Base-by-base conservation (phyloP, 2,329 filamentous ascomycete species). In the Apiospora malaysiana region DNA sequence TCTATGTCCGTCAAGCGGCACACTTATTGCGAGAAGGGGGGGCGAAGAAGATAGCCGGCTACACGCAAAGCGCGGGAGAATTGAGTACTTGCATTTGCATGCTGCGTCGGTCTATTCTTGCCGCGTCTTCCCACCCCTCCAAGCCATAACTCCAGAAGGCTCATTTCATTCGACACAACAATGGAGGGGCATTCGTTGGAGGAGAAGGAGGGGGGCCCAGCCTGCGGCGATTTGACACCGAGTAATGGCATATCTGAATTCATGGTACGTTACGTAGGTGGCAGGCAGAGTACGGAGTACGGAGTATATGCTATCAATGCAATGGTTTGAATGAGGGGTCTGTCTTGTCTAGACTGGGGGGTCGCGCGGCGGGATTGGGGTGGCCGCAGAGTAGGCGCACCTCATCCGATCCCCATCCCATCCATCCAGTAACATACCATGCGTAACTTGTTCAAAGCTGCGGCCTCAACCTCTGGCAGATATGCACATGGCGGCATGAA, bases 331-430 rank as follows among this genome's bases (percentile, higher is more conserved):
- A 63, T 37, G 56, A 63, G 56, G 56, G 56, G 56, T 40, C 56
- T 63, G 56, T 40, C 56, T 63, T 21, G 56, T 63, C 56, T 14
- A 40, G 21, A 40, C 27, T 27, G 56, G 56, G 51, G 27, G 56
- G n/a, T n/a, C n/a, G 32, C 49, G 49, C 12, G 12, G 56, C 25
- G 49, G 25, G 25, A 37, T 37, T 16, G 51, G 51, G 27, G 32
- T 27, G 27, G 16, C 51, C 51, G 51, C 27, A 32, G 51, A 27
- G 49, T 27, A 59, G 51, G 51, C 56, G 56, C 56, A 40, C 56
- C 56, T 63, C 56, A n/a, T 63, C 56, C 56, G 18, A 63, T 63
- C 56, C 56, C 56, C 56, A 40, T 63, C 56, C 32, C 56, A 63
- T 40, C 27, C 56, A 63, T 32, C 32, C 56, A 63, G 32, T 12